These are phyloP conservation scores for Lactarius akahatsu DNA, from an alignment of 768 basidiomycete species.

Conservation along the genomic window DNA sequence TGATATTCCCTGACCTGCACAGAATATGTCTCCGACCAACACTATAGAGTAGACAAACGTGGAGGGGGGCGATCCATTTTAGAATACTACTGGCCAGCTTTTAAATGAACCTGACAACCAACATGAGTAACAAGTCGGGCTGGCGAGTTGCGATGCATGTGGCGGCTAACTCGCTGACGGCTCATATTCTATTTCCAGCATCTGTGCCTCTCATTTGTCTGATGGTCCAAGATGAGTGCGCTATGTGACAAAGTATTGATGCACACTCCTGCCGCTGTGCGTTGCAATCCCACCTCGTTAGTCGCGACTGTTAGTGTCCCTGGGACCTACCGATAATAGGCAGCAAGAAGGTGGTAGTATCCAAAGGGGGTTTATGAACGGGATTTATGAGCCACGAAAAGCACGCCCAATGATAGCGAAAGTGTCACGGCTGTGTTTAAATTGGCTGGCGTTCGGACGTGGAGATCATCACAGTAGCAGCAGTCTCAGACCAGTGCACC, in stretches of 20 bases:
- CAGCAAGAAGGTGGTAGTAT: background rate
- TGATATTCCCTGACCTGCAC: background rate
- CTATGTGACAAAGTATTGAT: background rate
- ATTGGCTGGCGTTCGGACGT: background rate
- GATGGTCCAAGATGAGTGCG: background rate
- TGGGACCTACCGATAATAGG: background rate
- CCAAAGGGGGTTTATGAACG: background rate
- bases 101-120: background rate
- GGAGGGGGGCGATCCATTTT: background rate
- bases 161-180: background rate
- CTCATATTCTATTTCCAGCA: too few relatives aligned
- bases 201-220: background rate
- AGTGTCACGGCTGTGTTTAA: background rate
- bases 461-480: too few relatives aligned
- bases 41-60: background rate
- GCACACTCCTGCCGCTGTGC: too few relatives aligned
- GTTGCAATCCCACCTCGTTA: background rate
- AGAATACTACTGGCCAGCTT: background rate
- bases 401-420: background rate
- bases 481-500: background rate
- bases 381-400: background rate
- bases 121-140: too few relatives aligned
- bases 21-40: background rate
- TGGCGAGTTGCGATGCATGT: background rate
- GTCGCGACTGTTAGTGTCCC: background rate